phyloP scores from a whole-genome alignment of 2,329 filamentous ascomycete species.

The Pseudogymnoascus sp. region DNA sequence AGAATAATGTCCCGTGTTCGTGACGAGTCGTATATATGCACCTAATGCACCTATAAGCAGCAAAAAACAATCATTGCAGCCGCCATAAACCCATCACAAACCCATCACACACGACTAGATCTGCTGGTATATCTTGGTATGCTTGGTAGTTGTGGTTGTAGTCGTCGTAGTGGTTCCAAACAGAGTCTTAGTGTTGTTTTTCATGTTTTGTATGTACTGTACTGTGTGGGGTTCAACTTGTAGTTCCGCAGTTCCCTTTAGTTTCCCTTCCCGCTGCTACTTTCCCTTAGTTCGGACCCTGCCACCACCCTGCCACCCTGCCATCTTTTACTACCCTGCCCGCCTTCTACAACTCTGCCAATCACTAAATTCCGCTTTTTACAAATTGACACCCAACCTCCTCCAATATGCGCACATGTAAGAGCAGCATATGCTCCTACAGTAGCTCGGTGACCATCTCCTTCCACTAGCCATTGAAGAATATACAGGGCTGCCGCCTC shows the following conservation, averaged over 20 bases:
- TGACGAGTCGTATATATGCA: background rate
- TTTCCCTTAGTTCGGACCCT: background rate
- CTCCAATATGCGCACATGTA: constrained; percentile 2
- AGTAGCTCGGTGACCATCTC: background rate
- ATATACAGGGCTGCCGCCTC: constrained; percentile 7
- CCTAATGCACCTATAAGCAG: background rate
- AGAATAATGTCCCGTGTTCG: background rate
- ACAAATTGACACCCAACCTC: constrained; percentile 5
- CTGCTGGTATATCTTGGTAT: background rate
- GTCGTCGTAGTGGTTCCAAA: background rate
- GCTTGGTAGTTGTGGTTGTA: background rate
- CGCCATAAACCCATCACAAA: too few species aligned
- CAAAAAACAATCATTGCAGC: background rate
- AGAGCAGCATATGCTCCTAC: background rate
- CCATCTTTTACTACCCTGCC: background rate
- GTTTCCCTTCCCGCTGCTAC: background rate
- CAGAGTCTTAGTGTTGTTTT: background rate
- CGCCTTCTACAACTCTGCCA: background rate
- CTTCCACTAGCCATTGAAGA: background rate
- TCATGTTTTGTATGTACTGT: background rate
- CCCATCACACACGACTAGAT: background rate
- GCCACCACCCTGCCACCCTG: background rate
- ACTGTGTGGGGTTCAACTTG: background rate
- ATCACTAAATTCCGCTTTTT: background rate
- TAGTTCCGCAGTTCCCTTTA: background rate